These are phyloP conservation scores for Aaosphaeria pasadenensis DNA, from an alignment of 2,329 filamentous ascomycete species.

Conservation along the genomic window DNA sequence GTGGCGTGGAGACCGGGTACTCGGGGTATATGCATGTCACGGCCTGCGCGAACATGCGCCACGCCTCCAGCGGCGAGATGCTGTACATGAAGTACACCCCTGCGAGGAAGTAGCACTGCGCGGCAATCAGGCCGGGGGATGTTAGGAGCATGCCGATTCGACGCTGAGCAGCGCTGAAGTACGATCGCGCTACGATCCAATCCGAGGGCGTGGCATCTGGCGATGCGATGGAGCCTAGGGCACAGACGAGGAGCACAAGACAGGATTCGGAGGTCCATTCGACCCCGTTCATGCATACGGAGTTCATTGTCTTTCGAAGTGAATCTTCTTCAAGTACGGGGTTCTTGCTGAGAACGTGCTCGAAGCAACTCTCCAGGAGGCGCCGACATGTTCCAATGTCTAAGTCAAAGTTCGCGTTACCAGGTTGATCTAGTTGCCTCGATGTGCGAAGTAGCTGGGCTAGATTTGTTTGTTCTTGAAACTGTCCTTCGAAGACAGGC, in stretches of 20 bases:
- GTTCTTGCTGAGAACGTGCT: background rate
- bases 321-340: background rate
- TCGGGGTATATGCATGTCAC: background rate
- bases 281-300: constrained; percentile 7
- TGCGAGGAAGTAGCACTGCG: constrained; percentile 30
- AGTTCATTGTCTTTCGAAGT: background rate
- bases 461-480: background rate
- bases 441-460: background rate
- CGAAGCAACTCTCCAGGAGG: constrained; percentile 9
- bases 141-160: constrained; percentile 22
- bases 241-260: constrained; percentile 7
- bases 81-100: constrained; percentile 36
- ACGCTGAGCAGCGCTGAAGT: background rate
- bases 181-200: background rate
- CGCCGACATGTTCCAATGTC: constrained; percentile 23
- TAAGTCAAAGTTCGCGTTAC: constrained; percentile 9
- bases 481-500: background rate
- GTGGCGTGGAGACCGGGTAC: background rate
- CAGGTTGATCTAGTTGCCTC: background rate
- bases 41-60: constrained; percentile 3
- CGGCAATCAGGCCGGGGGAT: constrained; percentile 17
- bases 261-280: constrained; percentile 7
- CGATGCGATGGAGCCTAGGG: constrained; percentile 8
- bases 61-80: constrained; percentile 27
- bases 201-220: background rate